A percentile compares a stretch with the other conserved stretches of the same genome.
phyloP scores from a whole-genome alignment of 441 rosid species.

The Adansonia gregorii region DNA sequence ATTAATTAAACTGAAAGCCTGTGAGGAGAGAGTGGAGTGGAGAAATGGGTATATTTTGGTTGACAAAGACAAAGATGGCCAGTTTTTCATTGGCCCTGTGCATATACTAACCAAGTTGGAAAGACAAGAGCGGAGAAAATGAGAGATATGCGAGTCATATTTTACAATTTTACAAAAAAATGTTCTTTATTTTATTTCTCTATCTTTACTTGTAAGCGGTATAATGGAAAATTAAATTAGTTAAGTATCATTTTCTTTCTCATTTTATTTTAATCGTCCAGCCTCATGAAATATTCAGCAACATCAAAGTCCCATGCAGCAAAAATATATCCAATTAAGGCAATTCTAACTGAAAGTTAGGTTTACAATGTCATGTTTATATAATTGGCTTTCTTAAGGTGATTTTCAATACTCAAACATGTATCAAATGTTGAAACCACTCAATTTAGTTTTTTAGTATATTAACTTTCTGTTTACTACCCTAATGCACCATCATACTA shows the following conservation, averaged over 20 bases:
- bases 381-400: neutral
- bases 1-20: neutral
- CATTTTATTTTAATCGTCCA: neutral
- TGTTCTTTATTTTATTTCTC: neutral
- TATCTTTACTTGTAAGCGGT: neutral
- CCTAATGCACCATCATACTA: neutral
- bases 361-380: neutral
- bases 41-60: neutral
- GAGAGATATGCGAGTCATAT: neutral
- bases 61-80: neutral
- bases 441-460: neutral
- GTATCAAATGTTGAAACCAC: neutral
- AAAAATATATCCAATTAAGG: neutral
- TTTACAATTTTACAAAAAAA: no score
- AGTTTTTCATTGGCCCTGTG: neutral
- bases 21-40: neutral
- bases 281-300: neutral
- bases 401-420: neutral
- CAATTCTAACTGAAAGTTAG: neutral
- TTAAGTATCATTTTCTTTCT: no score
- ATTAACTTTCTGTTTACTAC: neutral
- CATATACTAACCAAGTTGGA: neutral
- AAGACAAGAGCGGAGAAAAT: neutral
- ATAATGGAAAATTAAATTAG: no score
- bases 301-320: neutral